phyloP scores from a whole-genome alignment of 2,329 filamentous ascomycete genomes.

The Penicillium hesseltinei region DNA sequence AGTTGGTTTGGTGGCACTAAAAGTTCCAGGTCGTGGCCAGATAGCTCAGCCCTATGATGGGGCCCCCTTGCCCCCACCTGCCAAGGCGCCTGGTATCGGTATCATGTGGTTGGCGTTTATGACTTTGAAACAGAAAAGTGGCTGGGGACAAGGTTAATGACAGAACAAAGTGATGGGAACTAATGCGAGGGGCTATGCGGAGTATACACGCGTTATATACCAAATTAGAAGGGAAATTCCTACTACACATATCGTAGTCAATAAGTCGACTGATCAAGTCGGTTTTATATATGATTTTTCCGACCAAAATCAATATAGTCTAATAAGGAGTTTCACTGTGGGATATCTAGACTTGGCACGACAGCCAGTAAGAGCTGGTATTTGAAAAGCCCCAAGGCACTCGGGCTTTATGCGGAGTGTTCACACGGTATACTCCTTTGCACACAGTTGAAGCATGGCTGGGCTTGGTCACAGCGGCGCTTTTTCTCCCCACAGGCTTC shows the following conservation, averaged over 20 bases:
- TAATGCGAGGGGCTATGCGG: neutral
- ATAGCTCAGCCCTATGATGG: slow-evolving; percentile 21
- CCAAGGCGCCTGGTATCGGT: slow-evolving; percentile 14
- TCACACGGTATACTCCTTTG: too few relatives aligned
- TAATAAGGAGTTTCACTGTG: slow-evolving; percentile 20
- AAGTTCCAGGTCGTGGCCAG: neutral
- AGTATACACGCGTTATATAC: neutral
- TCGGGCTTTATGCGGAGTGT: too few relatives aligned
- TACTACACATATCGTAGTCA: neutral
- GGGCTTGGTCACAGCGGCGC: too few relatives aligned
- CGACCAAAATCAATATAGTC: slow-evolving; percentile 18
- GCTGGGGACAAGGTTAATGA: neutral
- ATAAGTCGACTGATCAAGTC: neutral
- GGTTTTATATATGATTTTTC: neutral
- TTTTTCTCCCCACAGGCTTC: too few relatives aligned
- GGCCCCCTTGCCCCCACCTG: slow-evolving; percentile 15
- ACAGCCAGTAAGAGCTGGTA: slow-evolving; percentile 5
- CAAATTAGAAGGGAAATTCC: neutral
- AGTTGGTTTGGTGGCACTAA: slow-evolving; percentile 2
- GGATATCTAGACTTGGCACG: slow-evolving; percentile 17
- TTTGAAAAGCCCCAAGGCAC: too few relatives aligned
- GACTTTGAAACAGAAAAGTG: slow-evolving; percentile 8
- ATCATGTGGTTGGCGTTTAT: slow-evolving; percentile 9
- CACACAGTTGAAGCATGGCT: too few relatives aligned
- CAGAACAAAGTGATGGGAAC: neutral